Conservation (phyloP, 1,284 basidiomycete species). For the Trichosporon coremiiforme region DNA sequence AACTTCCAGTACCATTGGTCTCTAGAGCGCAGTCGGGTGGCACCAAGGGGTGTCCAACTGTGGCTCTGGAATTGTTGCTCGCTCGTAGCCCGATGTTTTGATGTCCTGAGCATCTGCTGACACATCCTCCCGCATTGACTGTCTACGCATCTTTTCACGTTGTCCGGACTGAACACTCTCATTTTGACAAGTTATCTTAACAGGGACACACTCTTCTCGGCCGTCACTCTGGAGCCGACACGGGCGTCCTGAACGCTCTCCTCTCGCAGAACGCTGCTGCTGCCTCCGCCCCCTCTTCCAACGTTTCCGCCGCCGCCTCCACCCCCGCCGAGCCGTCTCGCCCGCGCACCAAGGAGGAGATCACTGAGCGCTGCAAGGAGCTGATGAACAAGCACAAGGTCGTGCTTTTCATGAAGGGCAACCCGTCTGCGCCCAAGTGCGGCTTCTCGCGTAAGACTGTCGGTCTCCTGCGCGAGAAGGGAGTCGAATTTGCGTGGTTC, state of each 20-base stretch:
- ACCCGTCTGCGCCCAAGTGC: constrained; percentile 80
- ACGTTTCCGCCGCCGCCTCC: constrained; percentile 43
- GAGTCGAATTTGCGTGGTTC: constrained; percentile 69
- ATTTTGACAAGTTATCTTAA: neutral
- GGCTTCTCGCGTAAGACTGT: constrained; percentile 76
- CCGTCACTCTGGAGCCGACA: constrained; percentile 81
- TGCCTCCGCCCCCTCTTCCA: constrained; percentile 52
- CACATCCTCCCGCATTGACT: neutral
- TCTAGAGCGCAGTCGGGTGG: too few relatives aligned
- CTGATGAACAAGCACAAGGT: constrained; percentile 67
- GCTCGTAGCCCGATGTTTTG: neutral
- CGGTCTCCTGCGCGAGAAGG: constrained; percentile 64
- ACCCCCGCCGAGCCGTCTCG: constrained; percentile 38
- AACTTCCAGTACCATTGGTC: too few relatives aligned
- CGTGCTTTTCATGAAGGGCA: constrained; percentile 97
- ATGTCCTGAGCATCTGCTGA: neutral
- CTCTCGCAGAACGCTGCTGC: constrained; percentile 64
- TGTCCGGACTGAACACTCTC: neutral
- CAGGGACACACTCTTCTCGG: constrained; percentile 88
- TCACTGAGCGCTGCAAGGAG: constrained; percentile 59
- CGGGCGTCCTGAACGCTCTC: constrained; percentile 66
- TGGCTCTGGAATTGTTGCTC: too few relatives aligned
- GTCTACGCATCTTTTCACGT: neutral
- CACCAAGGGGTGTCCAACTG: too few relatives aligned
- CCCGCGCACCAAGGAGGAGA: constrained; percentile 54